Conservation (phyloP, 2,329 filamentous ascomycete genomes). For the Colletotrichum liriopes region DNA sequence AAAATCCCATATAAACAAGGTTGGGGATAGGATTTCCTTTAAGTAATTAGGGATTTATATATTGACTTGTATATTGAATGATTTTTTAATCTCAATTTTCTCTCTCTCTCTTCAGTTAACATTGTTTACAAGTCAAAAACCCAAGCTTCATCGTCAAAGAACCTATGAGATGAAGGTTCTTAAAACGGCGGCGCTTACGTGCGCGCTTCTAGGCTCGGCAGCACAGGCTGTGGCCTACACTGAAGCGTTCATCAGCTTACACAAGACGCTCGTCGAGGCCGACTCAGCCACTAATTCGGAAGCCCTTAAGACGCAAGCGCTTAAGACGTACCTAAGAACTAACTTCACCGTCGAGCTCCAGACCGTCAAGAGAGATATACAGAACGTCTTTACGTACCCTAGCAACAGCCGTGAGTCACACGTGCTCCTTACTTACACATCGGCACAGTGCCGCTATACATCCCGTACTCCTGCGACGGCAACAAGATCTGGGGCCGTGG, state of each 20-base stretch:
- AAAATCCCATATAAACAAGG: too few species aligned
- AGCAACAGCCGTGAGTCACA: conserved; percentile 67
- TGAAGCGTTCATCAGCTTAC: conserved; percentile 76
- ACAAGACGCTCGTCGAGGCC: conserved; percentile 80
- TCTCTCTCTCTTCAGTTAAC: not conserved
- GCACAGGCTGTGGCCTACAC: conserved; percentile 56
- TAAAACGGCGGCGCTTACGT: not conserved
- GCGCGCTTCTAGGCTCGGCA: not conserved
- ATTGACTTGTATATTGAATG: too few species aligned
- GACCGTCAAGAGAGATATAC: conserved; percentile 60
- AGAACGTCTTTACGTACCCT: conserved; percentile 83
- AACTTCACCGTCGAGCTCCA: conserved; percentile 61
- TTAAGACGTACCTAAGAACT: conserved; percentile 75
- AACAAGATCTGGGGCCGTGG: conserved; percentile 79
- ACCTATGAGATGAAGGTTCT: conserved; percentile 1
- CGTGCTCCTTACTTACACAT: conserved; percentile 85
- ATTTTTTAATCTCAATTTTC: too few species aligned
- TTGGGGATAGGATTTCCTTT: too few species aligned
- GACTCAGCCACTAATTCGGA: conserved; percentile 82
- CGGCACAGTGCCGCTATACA: conserved; percentile 82
- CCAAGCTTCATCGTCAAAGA: too few species aligned
- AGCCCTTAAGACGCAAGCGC: conserved; percentile 75
- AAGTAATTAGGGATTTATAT: too few species aligned
- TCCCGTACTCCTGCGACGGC: conserved; percentile 74
- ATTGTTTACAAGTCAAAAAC: too few species aligned